Evolutionary conservation across 2,329 filamentous ascomycete genomes (phyloP).

Genomic region (Mycosphaerella arachidis): DNA sequence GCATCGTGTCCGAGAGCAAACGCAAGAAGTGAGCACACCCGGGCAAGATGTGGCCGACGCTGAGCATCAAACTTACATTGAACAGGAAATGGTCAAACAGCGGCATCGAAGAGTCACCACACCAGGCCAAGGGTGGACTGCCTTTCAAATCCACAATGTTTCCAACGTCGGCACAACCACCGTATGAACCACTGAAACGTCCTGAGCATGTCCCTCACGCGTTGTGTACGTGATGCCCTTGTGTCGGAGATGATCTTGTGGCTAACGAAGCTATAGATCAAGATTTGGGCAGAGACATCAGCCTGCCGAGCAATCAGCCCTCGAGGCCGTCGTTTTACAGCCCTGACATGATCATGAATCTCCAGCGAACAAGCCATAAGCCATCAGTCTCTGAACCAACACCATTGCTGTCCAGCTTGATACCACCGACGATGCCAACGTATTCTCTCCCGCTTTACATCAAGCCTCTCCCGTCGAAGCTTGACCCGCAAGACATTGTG

Average conservation of each 20-base stretch:
- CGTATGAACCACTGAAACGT: slow-evolving; percentile 29
- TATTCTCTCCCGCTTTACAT: slow-evolving; percentile 63
- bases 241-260: not conserved
- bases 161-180: slow-evolving; percentile 31
- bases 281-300: slow-evolving; percentile 25
- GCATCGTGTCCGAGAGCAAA: slow-evolving; percentile 66
- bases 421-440: slow-evolving; percentile 26
- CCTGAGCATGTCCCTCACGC: slow-evolving; percentile 57
- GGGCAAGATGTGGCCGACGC: not conserved
- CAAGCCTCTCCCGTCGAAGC: slow-evolving; percentile 70
- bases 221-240: slow-evolving; percentile 50
- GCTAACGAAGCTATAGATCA: slow-evolving; percentile 25
- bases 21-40: slow-evolving; percentile 68
- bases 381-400: slow-evolving; percentile 22
- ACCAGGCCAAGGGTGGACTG: slow-evolving; percentile 16
- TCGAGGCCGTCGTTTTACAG: slow-evolving; percentile 24
- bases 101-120: slow-evolving; percentile 19
- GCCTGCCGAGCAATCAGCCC: slow-evolving; percentile 12
- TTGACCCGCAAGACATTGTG: slow-evolving; percentile 74
- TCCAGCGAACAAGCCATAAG: slow-evolving; percentile 27
- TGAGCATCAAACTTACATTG: not conserved
- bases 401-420: slow-evolving; percentile 22
- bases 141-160: slow-evolving; percentile 23
- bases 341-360: slow-evolving; percentile 30
- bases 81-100: slow-evolving; percentile 35